A percentile compares a stretch with the other conserved stretches of the same genome.
These are phyloP conservation scores for Sphaerulina musiva DNA, from an alignment of 2,329 filamentous ascomycete genomes.

Conservation along the genomic window DNA sequence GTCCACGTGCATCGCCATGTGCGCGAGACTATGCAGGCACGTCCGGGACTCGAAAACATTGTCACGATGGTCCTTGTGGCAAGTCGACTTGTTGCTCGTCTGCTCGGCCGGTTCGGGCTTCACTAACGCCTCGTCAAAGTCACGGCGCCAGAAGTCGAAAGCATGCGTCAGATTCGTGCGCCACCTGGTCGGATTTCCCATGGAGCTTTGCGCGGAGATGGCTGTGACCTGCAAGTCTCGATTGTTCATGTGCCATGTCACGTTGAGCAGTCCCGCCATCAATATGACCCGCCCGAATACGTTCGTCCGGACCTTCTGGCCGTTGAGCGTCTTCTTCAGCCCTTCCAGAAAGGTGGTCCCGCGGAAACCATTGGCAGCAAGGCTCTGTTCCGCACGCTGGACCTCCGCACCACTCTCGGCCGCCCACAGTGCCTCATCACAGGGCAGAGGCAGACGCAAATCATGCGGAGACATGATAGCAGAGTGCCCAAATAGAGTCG, in stretches of 20 bases:
- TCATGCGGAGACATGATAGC: conserved; percentile 97
- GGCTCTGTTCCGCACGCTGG: conserved; percentile 69
- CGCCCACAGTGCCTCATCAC: conserved; percentile 87
- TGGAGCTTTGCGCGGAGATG: conserved; percentile 68
- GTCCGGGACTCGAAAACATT: conserved; percentile 81
- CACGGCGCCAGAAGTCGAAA: conserved; percentile 87
- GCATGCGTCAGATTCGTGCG: conserved; percentile 74
- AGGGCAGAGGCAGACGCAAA: conserved; percentile 83
- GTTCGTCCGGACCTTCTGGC: conserved; percentile 81
- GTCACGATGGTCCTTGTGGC: conserved; percentile 47
- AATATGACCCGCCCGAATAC: conserved; percentile 87
- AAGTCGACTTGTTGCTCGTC: conserved; percentile 25
- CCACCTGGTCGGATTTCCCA: conserved; percentile 89
- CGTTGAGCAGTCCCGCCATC: conserved; percentile 87
- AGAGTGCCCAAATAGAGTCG: conserved; percentile 95
- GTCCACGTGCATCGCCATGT: conserved; percentile 97
- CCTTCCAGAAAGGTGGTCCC: conserved; percentile 84
- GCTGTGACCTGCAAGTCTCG: conserved; percentile 88
- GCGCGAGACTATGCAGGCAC: conserved; percentile 85
- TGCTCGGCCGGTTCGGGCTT: conserved; percentile 44
- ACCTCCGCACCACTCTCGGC: conserved; percentile 84
- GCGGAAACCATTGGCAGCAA: conserved; percentile 75
- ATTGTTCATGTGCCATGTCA: conserved; percentile 97
- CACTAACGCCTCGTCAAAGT: conserved; percentile 69
- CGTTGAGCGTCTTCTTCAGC: conserved; percentile 79